Evolutionary conservation across 2,329 filamentous ascomycete species (phyloP).

Genomic region (Delphinella strobiligena): DNA sequence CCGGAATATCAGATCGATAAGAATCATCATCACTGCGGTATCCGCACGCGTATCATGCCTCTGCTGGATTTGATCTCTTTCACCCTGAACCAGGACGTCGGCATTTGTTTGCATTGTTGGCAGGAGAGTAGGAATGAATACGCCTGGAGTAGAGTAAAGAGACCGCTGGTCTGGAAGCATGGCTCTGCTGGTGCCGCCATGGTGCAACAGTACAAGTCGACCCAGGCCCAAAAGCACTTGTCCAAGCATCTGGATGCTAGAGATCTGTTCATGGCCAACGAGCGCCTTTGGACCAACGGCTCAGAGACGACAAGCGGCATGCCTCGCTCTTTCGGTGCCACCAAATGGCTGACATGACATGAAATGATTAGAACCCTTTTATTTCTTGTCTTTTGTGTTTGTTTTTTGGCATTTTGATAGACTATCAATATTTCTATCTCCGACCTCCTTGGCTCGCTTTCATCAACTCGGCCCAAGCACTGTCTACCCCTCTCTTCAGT

Average conservation of each 20-base stretch:
- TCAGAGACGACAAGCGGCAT: too few species aligned
- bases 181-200: constrained; percentile 11
- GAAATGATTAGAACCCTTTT: too few species aligned
- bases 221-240: constrained; percentile 12
- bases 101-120: constrained; percentile 37
- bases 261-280: constrained; percentile 20
- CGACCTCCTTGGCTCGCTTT: constrained; percentile 21
- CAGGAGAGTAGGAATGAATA: constrained; percentile 24
- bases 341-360: too few species aligned
- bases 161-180: constrained; percentile 29
- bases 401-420: too few species aligned
- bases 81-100: constrained; percentile 23
- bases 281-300: constrained; percentile 18
- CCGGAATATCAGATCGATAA: constrained; percentile 64
- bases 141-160: constrained; percentile 33
- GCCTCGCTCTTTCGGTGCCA: too few species aligned
- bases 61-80: constrained; percentile 51
- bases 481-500: constrained; percentile 55
- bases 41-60: constrained; percentile 52
- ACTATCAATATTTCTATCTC: constrained; percentile 6
- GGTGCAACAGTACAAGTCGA: constrained; percentile 3
- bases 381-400: too few species aligned
- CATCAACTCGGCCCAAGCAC: constrained; percentile 47
- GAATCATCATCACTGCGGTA: constrained; percentile 61
- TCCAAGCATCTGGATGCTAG: constrained; percentile 17